Conservation (phyloP, 1,284 basidiomycete species). For the Irpex sp. region DNA sequence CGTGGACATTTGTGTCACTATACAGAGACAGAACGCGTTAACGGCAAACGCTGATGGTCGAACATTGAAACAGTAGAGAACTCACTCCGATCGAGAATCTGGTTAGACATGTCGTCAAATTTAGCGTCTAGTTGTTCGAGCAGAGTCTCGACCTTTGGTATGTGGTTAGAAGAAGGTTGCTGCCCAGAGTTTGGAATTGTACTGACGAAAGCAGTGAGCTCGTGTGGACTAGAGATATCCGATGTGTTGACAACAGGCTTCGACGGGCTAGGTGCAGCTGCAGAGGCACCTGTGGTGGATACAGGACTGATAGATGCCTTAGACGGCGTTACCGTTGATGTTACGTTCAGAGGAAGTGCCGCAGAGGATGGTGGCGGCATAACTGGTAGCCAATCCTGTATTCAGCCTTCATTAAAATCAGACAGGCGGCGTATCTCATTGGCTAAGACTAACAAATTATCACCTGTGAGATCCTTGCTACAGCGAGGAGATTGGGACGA, state of each 20-base stretch:
- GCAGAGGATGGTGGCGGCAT: constrained; percentile 23
- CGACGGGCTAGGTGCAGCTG: constrained; percentile 11
- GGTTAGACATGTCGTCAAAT: constrained; percentile 81
- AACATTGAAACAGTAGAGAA: constrained; percentile 11
- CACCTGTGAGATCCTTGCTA: background rate
- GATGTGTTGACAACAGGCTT: constrained; percentile 21
- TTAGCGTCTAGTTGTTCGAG: constrained; percentile 75
- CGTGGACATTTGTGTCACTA: constrained; percentile 82
- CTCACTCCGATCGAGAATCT: constrained; percentile 79
- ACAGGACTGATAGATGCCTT: constrained; percentile 18
- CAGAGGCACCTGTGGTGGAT: constrained; percentile 18
- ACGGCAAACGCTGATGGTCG: constrained; percentile 2
- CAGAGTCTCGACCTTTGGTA: constrained; percentile 66
- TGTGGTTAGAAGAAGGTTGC: constrained; percentile 4
- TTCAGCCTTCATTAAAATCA: background rate
- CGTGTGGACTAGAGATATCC: constrained; percentile 79
- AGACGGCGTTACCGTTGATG: constrained; percentile 18
- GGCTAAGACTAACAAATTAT: background rate
- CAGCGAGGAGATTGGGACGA: background rate
- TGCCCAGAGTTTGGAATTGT: background rate
- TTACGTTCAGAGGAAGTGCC: constrained; percentile 28
- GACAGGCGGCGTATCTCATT: background rate
- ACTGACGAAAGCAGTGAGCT: constrained; percentile 78
- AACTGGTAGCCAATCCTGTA: background rate
- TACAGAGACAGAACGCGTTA: constrained; percentile 4